A percentile compares a stretch with the other conserved stretches of the same genome.
Evolutionary conservation across 345 rosid species (phyloP).

Genomic region (Rhizophora apiculata): DNA sequence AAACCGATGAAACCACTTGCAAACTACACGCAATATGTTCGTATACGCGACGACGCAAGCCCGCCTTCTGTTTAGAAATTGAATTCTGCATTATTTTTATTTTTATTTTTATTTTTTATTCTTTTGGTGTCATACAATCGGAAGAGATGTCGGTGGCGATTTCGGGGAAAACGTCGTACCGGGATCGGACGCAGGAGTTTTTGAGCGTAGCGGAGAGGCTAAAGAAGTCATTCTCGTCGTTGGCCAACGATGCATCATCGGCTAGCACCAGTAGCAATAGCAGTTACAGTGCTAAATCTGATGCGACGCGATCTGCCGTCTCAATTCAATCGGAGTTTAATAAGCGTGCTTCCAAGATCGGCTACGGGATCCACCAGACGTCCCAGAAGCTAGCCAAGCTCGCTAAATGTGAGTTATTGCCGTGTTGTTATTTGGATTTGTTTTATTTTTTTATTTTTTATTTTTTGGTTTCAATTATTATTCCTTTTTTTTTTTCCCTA

Average conservation of each 20-base stretch:
- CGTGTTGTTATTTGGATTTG: too few relatives aligned
- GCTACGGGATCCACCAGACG: slow-evolving; percentile 68
- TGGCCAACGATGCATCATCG: slow-evolving; percentile 30
- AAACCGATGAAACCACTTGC: neutral
- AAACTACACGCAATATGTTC: neutral
- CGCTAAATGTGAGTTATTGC: slow-evolving; percentile 55
- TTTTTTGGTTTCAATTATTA: too few relatives aligned
- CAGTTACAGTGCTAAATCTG: slow-evolving; percentile 31
- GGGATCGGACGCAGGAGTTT: slow-evolving; percentile 77
- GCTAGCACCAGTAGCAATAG: slow-evolving; percentile 21
- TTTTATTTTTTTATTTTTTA: too few relatives aligned
- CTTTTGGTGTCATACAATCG: neutral
- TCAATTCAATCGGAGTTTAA: slow-evolving; percentile 63
- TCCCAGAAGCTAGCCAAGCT: slow-evolving; percentile 79
- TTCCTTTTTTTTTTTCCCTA: too few relatives aligned
- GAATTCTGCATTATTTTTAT: neutral
- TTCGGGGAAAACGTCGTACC: slow-evolving; percentile 49
- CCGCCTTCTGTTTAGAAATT: neutral
- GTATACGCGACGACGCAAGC: too few relatives aligned
- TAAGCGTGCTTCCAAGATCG: slow-evolving; percentile 53
- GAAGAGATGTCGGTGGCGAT: slow-evolving; percentile 12
- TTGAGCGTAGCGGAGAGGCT: slow-evolving; percentile 48
- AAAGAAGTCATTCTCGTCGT: slow-evolving; percentile 43
- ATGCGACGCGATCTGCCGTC: slow-evolving; percentile 45
- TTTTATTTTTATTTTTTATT: neutral